Conservation (phyloP, 352 stramenopile species). For the Halophytophthora batemanensis region DNA sequence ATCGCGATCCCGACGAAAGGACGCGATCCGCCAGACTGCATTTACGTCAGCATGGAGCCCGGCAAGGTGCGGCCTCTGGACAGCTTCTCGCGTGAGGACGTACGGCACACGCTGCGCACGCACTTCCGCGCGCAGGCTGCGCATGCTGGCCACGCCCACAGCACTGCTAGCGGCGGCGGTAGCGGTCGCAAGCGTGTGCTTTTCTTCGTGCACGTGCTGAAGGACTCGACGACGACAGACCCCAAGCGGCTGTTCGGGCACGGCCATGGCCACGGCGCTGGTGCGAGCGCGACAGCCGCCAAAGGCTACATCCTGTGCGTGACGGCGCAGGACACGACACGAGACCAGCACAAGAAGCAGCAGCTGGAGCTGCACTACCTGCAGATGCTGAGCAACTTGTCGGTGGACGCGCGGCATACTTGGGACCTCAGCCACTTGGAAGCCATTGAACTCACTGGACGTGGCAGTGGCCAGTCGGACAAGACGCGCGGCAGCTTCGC, state of each 20-base stretch:
- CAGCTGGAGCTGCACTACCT: slow-evolving; percentile 56
- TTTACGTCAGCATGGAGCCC: slow-evolving; percentile 10
- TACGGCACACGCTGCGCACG: slow-evolving; percentile 63
- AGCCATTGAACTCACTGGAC: slow-evolving; percentile 56
- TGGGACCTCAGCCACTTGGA: slow-evolving; percentile 56
- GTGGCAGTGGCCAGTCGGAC: slow-evolving; percentile 25
- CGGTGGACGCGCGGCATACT: slow-evolving; percentile 59
- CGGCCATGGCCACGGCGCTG: slow-evolving; percentile 18
- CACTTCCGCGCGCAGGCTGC: slow-evolving; percentile 45
- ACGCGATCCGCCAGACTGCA: too few species aligned
- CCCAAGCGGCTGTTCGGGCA: slow-evolving; percentile 56
- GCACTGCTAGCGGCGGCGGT: background rate
- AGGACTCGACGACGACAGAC: slow-evolving; percentile 48
- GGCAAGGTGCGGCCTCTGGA: slow-evolving; percentile 27
- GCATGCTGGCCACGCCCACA: slow-evolving; percentile 19
- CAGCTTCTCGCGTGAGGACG: slow-evolving; percentile 52
- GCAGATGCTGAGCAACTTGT: slow-evolving; percentile 60
- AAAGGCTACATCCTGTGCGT: slow-evolving; percentile 75
- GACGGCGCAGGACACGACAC: slow-evolving; percentile 38
- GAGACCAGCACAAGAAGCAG: slow-evolving; percentile 1
- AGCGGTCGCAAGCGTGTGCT: slow-evolving; percentile 42
- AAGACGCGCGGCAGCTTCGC: slow-evolving; percentile 55
- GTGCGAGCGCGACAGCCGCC: too few species aligned
- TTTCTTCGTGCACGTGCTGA: slow-evolving; percentile 66
- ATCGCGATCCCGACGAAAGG: too few species aligned